Percentiles rank a stretch among this genome's conserved stretches.
phyloP scores from a whole-genome alignment of 1,139 yeast species.

The Scheffersomyces cryptocercus region DNA sequence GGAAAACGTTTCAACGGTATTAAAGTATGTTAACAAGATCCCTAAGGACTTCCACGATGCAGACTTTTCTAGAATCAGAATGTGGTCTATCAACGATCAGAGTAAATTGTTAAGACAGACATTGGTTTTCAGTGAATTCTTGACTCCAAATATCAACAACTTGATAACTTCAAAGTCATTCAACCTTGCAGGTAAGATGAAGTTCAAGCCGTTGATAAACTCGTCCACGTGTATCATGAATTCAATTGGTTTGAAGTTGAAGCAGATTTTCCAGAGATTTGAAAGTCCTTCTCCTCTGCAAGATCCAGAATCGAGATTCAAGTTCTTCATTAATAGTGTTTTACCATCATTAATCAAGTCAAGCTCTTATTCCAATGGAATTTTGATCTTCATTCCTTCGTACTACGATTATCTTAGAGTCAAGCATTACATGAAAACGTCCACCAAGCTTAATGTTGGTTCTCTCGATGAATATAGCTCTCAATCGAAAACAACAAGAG shows the following conservation, averaged over 20 bases:
- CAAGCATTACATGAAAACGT: conserved; percentile 66
- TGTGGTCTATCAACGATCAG: conserved; percentile 90
- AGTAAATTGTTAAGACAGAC: conserved; percentile 77
- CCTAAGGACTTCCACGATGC: conserved; percentile 81
- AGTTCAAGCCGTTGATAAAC: conserved; percentile 45
- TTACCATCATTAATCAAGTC: conserved; percentile 68
- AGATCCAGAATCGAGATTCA: conserved; percentile 82
- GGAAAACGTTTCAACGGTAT: conserved; percentile 77
- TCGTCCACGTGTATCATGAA: conserved; percentile 47
- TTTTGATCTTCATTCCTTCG: conserved; percentile 78
- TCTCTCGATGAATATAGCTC: conserved; percentile 81
- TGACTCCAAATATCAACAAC: conserved; percentile 80
- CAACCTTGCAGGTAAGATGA: conserved; percentile 68
- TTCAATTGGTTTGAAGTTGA: conserved; percentile 57
- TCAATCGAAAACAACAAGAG: conserved; percentile 67
- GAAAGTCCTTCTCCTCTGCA: conserved; percentile 55
- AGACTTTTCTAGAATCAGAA: conserved; percentile 87
- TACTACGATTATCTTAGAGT: conserved; percentile 84
- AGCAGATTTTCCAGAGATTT: conserved; percentile 74
- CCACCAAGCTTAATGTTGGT: conserved; percentile 62
- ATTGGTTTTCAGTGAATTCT: conserved; percentile 67
- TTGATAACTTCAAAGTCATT: conserved; percentile 56
- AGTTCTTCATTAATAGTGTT: conserved; percentile 70
- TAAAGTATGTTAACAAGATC: conserved; percentile 69
- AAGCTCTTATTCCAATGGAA: conserved; percentile 66